Evolutionary conservation across 2,329 filamentous ascomycete genomes (phyloP).

Genomic region (Penicillium sp.): DNA sequence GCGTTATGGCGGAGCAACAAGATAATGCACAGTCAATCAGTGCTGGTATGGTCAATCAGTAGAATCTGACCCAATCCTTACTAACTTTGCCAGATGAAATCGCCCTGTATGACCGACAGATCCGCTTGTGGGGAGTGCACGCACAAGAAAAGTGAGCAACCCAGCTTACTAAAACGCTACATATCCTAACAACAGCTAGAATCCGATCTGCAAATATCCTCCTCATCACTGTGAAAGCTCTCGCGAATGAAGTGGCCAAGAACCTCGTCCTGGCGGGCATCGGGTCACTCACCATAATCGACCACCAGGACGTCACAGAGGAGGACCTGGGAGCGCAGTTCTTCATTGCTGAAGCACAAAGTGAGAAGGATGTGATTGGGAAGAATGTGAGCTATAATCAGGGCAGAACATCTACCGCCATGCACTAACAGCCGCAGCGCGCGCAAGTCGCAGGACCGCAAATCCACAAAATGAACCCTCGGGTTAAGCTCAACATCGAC

Average conservation of each 20-base stretch:
- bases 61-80: not conserved
- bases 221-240: constrained; percentile 74
- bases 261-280: constrained; percentile 93
- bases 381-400: constrained; percentile 51
- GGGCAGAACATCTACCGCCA: not conserved
- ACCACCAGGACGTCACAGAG: constrained; percentile 65
- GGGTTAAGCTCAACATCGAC: constrained; percentile 68
- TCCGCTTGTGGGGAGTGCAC: constrained; percentile 91
- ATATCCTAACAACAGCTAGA: constrained; percentile 36
- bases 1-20: constrained; percentile 20
- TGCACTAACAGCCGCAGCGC: constrained; percentile 43
- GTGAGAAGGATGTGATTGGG: constrained; percentile 39
- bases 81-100: constrained; percentile 63
- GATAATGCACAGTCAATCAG: constrained; percentile 26
- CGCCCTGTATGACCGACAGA: constrained; percentile 92
- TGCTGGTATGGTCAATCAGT: constrained; percentile 22
- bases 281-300: constrained; percentile 77
- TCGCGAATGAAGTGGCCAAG: constrained; percentile 92
- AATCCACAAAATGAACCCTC: constrained; percentile 77
- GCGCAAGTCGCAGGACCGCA: constrained; percentile 70
- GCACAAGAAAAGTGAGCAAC: constrained; percentile 65
- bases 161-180: not conserved
- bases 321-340: constrained; percentile 76
- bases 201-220: constrained; percentile 84
- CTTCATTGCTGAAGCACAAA: constrained; percentile 62